phyloP scores from a whole-genome alignment of 257 asterid genomes.

The Solanum ossicruentum region DNA sequence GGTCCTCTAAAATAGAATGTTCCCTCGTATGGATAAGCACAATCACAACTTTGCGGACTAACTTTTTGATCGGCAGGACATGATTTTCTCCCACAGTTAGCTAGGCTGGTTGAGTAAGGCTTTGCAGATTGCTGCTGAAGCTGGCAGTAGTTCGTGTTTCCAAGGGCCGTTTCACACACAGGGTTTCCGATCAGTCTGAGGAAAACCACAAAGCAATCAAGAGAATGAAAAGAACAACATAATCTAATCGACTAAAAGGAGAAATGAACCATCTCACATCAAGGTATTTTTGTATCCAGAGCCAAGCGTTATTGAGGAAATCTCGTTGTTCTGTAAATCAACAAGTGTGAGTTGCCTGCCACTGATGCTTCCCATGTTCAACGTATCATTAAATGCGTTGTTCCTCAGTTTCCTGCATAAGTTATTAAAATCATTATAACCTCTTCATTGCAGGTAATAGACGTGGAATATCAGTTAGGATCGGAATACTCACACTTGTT shows the following conservation, averaged over 20 bases:
- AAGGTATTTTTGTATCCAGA: constrained; percentile 65
- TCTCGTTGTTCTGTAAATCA: constrained; percentile 67
- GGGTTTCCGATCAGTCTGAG: constrained; percentile 88
- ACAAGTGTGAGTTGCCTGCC: constrained; percentile 61
- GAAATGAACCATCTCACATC: constrained; percentile 34
- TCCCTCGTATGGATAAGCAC: constrained; percentile 84
- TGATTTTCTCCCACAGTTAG: constrained; percentile 64
- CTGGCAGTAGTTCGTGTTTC: constrained; percentile 72
- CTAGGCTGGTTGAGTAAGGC: constrained; percentile 84
- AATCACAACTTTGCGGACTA: constrained; percentile 84
- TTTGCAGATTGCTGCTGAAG: constrained; percentile 47
- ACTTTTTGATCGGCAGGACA: constrained; percentile 54
- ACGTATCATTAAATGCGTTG: constrained; percentile 59
- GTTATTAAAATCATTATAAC: background rate
- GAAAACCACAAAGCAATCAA: background rate
- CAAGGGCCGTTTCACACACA: constrained; percentile 53
- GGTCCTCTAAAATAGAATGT: constrained; percentile 88
- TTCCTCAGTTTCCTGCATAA: constrained; percentile 66
- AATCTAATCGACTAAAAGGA: background rate
- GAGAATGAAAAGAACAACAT: background rate
- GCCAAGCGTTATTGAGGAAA: constrained; percentile 69
- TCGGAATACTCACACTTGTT: constrained; percentile 71
- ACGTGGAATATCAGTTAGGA: background rate
- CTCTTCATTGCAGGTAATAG: background rate
- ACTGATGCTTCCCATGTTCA: constrained; percentile 55